Conservation (phyloP, 805 yeast species). For the Nakazawaea holstii region DNA sequence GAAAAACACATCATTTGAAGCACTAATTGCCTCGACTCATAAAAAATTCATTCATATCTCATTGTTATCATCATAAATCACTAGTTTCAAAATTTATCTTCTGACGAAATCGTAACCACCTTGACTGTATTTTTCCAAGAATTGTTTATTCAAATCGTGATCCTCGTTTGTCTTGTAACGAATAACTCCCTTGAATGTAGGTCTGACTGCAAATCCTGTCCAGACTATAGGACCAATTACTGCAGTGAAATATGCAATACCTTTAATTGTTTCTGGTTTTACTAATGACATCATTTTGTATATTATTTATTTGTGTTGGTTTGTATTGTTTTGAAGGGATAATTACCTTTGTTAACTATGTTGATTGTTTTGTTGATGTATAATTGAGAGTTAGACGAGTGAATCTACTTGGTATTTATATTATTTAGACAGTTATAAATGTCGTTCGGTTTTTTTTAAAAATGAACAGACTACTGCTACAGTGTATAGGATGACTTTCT, state of each 20-base stretch:
- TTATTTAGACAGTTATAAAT: too few species aligned
- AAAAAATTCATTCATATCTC: too few species aligned
- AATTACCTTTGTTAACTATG: too few species aligned
- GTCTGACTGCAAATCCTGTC: slow-evolving; percentile 12
- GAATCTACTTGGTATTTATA: too few species aligned
- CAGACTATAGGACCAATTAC: slow-evolving; percentile 10
- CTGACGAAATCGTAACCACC: slow-evolving; percentile 8
- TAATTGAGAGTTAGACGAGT: too few species aligned
- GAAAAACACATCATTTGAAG: too few species aligned
- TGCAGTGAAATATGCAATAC: slow-evolving; percentile 11
- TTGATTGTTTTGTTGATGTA: too few species aligned
- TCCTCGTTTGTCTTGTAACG: slow-evolving; percentile 11
- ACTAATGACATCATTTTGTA: slow-evolving; percentile 8
- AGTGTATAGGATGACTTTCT: too few species aligned
- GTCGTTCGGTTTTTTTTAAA: too few species aligned
- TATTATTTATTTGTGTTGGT: not conserved
- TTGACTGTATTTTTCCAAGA: slow-evolving; percentile 9
- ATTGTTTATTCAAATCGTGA: slow-evolving; percentile 4
- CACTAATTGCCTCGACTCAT: too few species aligned
- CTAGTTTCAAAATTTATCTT: not conserved
- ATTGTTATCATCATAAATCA: too few species aligned
- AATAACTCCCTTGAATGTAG: slow-evolving; percentile 10
- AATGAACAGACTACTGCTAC: too few species aligned
- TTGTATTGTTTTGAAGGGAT: not conserved
- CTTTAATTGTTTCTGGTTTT: slow-evolving; percentile 9